Evolutionary conservation across 1,284 basidiomycete species (phyloP).

Genomic region (Anthracocystis walkeri): DNA sequence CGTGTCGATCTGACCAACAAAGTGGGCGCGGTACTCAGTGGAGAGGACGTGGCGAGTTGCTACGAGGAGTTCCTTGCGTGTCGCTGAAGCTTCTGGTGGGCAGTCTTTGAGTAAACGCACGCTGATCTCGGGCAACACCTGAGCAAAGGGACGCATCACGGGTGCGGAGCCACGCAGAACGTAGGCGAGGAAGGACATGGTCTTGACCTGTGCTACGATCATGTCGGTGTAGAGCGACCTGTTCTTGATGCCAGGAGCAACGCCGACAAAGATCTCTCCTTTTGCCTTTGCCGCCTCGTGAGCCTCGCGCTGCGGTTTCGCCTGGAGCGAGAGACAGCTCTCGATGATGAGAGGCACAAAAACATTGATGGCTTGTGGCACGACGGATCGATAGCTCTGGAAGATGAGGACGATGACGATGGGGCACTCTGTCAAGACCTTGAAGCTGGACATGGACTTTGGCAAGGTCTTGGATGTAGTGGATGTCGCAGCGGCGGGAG

Average conservation of each 20-base stretch:
- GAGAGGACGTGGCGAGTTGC: conserved; percentile 91
- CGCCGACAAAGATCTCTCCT: conserved; percentile 84
- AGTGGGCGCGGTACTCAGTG: conserved; percentile 82
- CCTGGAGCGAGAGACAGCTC: conserved; percentile 71
- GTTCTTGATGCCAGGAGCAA: conserved; percentile 79
- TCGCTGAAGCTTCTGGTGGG: conserved; percentile 84
- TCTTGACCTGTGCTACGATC: conserved; percentile 87
- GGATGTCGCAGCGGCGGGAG: background rate
- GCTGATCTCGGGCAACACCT: conserved; percentile 83
- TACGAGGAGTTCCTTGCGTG: conserved; percentile 84
- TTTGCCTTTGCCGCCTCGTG: conserved; percentile 84
- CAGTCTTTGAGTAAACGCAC: conserved; percentile 93
- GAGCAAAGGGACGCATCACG: conserved; percentile 81
- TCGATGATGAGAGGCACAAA: conserved; percentile 75
- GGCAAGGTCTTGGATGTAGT: conserved; percentile 53
- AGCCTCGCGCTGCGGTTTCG: conserved; percentile 86
- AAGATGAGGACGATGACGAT: conserved; percentile 92
- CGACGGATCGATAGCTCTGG: conserved; percentile 80
- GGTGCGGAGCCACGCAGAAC: conserved; percentile 81
- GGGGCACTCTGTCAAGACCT: conserved; percentile 92
- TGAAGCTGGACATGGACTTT: conserved; percentile 78
- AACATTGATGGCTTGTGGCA: conserved; percentile 77
- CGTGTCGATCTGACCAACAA: conserved; percentile 88
- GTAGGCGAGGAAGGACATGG: conserved; percentile 90
- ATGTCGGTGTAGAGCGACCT: conserved; percentile 85